These are phyloP conservation scores for Penicillium sp. DNA, from an alignment of 2,329 filamentous ascomycete genomes.

Conservation along the genomic window DNA sequence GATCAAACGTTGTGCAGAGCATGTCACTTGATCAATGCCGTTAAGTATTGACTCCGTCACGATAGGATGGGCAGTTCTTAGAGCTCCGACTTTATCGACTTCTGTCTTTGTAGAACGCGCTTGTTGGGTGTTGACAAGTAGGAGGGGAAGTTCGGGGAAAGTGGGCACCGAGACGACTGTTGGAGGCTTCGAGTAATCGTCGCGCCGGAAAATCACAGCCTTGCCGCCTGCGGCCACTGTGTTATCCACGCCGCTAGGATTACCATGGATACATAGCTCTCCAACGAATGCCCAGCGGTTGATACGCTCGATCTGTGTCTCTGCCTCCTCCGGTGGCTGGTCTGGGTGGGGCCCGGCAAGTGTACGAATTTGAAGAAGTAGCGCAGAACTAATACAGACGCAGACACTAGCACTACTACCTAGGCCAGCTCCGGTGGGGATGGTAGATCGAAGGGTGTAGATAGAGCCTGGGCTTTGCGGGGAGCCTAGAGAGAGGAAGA, in stretches of 20 bases:
- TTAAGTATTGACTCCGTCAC: constrained; percentile 80
- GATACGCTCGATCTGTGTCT: constrained; percentile 87
- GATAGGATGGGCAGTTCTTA: constrained; percentile 70
- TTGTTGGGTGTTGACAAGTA: constrained; percentile 87
- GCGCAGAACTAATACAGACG: constrained; percentile 80
- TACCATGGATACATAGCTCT: constrained; percentile 96
- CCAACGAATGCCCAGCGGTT: constrained; percentile 97
- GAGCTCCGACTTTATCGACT: constrained; percentile 77
- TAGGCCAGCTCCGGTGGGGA: constrained; percentile 86
- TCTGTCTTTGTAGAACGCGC: constrained; percentile 81
- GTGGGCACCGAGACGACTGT: constrained; percentile 73
- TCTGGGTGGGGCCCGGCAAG: constrained; percentile 89
- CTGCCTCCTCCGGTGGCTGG: constrained; percentile 83
- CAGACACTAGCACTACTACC: constrained; percentile 93
- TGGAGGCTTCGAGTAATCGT: constrained; percentile 74
- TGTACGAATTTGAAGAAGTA: constrained; percentile 84
- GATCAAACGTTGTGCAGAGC: constrained; percentile 57
- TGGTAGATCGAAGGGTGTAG: constrained; percentile 89
- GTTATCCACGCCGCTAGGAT: constrained; percentile 95
- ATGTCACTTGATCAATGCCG: constrained; percentile 69
- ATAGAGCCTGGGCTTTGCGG: constrained; percentile 76
- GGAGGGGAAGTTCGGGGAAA: constrained; percentile 87
- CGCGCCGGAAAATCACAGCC: constrained; percentile 84
- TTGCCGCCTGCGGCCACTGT: constrained; percentile 93
- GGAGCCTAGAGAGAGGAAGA: constrained; percentile 83